Base-by-base conservation (phyloP, 2,329 filamentous ascomycete genomes). In the Diatrype stigma region DNA sequence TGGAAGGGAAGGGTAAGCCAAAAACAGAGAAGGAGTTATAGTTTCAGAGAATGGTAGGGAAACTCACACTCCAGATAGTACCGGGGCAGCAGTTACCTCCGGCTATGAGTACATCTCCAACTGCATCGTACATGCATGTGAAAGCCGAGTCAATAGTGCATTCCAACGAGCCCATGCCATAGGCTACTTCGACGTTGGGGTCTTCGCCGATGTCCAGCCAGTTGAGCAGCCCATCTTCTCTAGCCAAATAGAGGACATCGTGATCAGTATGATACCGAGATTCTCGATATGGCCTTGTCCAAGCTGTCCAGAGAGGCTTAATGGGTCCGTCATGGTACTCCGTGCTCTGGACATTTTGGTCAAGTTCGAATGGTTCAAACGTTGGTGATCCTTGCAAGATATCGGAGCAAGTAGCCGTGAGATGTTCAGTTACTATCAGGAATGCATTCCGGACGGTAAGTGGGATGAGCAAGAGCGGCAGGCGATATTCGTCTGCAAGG, bases 61-160 rank as follows among this genome's bases (percentile, higher is more conserved):
- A 17, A 59, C 77, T 72, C 67, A 89, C 84, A 68, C 84, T 82
- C 73, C 87, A 93, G 6, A 94, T 77, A 1, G 86, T 84, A 6
- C 92, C 92, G 53, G 86, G 81, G 8, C 90, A 88, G 48, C 86
- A 87, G 57, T 89, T 85, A 1, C 93, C 91, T 4, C 87, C 88
- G 45, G 87, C 82, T 34, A 95, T 79, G 45, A 96, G 73, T n/a
- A 95, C 78, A 65, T 96, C 92, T 2, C 84, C 84, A 51, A 81
- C 83, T 34, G 78, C 73, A 55, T 82, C 80, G 45, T 81, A 83
- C n/a, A 89, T 76, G 48, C 85, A 88, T 47, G 90, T 87, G 65
- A 97, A 95, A 2, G 90, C 90, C 2, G 81, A 85, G 51, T 90
- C 87, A 45, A 96, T 86, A 53, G 88, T 89, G 60, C 87, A 87